phyloP scores from a whole-genome alignment of 176 grass and related monocot species.

The Avena sativa region DNA sequence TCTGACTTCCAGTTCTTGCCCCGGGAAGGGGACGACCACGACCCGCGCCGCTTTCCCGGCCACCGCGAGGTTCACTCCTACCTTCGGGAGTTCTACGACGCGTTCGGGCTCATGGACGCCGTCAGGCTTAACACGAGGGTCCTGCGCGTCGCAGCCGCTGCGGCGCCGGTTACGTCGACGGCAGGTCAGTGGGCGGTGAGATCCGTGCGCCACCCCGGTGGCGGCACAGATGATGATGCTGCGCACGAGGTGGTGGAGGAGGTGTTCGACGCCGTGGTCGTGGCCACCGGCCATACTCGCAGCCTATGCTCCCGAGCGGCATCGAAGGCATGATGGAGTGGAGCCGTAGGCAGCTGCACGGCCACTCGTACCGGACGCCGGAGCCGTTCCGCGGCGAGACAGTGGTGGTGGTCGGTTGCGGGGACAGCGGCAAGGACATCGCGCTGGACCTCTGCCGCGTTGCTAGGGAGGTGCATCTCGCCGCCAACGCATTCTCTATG shows the following conservation, averaged over 20 bases:
- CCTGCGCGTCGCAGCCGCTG: not conserved
- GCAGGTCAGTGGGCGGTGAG: not conserved
- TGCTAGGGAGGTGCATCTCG: not conserved
- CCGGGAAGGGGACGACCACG: not conserved
- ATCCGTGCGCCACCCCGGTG: not conserved
- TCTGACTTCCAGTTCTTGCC: not conserved
- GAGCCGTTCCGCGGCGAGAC: not conserved
- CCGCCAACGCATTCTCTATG: not conserved
- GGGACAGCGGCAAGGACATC: not conserved
- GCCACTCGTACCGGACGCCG: not conserved
- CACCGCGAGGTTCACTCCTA: not conserved
- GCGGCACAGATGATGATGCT: not conserved
- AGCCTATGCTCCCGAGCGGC: not conserved
- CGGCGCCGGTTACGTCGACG: not conserved
- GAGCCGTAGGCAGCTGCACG: not conserved
- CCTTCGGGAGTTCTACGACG: not conserved
- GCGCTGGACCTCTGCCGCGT: not conserved
- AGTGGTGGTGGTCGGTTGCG: not conserved
- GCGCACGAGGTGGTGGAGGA: not conserved
- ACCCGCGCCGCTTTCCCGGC: not conserved
- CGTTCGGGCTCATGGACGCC: not conserved
- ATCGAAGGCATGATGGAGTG: not conserved
- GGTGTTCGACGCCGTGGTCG: slow-evolving; percentile 1
- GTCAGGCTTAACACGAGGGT: not conserved
- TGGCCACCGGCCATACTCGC: not conserved